A percentile compares a stretch with the other conserved stretches of the same genome.
phyloP scores from a whole-genome alignment of 1,139 yeast species.

The Nematodospora anomalae region DNA sequence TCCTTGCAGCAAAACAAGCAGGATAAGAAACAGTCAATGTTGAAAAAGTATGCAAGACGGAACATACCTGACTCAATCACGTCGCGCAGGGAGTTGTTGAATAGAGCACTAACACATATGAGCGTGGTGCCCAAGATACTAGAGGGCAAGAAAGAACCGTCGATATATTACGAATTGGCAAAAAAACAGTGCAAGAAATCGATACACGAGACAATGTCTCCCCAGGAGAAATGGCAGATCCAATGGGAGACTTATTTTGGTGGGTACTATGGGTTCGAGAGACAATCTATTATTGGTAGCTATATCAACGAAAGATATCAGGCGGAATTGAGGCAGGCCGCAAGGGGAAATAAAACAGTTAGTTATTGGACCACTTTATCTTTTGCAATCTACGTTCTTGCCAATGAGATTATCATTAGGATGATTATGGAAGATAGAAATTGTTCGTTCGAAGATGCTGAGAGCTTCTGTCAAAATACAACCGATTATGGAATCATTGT shows the following conservation, averaged over 20 bases:
- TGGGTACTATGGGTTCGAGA: conserved; percentile 62
- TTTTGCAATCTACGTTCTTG: conserved; percentile 58
- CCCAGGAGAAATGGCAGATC: conserved; percentile 46
- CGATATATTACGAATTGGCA: conserved; percentile 53
- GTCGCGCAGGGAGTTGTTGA: conserved; percentile 24
- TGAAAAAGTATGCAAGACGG: conserved; percentile 21
- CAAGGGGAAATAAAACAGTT: conserved; percentile 41
- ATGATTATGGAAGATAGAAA: conserved; percentile 50
- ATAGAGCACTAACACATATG: conserved; percentile 30
- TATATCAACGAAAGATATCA: conserved; percentile 29
- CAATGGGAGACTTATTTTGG: conserved; percentile 50
- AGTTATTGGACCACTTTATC: conserved; percentile 61
- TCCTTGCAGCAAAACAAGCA: conserved; percentile 16
- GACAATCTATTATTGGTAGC: conserved; percentile 54
- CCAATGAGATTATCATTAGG: conserved; percentile 60
- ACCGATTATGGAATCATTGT: conserved; percentile 56
- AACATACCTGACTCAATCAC: conserved; percentile 28
- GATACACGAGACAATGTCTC: conserved; percentile 43
- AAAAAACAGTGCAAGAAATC: conserved; percentile 37
- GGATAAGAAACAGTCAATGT: conserved; percentile 17
- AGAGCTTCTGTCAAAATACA: conserved; percentile 45
- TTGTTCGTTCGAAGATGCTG: conserved; percentile 41
- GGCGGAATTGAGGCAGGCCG: conserved; percentile 24
- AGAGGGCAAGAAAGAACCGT: conserved; percentile 37
- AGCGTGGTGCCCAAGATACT: conserved; percentile 43